Percentiles rank a stretch among this genome's conserved stretches.
phyloP scores from a whole-genome alignment of 306 rosid genomes.

The Corylus americana region DNA sequence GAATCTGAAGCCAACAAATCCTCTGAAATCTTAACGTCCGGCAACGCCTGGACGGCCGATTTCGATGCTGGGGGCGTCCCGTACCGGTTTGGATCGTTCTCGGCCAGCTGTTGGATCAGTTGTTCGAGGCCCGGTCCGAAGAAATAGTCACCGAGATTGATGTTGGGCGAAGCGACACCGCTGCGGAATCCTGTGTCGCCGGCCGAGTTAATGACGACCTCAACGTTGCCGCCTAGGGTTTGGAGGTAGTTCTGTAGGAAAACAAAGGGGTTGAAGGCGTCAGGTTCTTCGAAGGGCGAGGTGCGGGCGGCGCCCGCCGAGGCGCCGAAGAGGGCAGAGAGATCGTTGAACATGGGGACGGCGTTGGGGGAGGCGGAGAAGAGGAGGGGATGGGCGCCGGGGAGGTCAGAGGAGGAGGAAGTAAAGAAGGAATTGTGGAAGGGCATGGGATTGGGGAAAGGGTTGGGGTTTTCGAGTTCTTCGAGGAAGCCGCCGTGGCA shows the following conservation, averaged over 20 bases:
- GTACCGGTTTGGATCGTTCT: conserved; percentile 84
- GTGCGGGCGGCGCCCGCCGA: conserved; percentile 34
- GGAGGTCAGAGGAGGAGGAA: conserved; percentile 41
- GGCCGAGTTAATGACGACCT: conserved; percentile 57
- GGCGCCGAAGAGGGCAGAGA: conserved; percentile 54
- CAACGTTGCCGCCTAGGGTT: conserved; percentile 70
- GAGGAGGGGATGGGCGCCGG: conserved; percentile 45
- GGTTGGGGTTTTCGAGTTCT: conserved; percentile 56
- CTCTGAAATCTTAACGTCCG: conserved; percentile 48
- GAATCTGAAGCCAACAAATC: conserved; percentile 70
- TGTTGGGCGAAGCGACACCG: conserved; percentile 40
- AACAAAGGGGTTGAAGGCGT: conserved; percentile 60
- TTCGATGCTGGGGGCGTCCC: conserved; percentile 90
- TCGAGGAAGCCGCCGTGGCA: conserved; percentile 72
- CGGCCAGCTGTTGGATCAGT: conserved; percentile 90
- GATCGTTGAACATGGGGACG: conserved; percentile 43
- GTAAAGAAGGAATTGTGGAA: conserved; percentile 43
- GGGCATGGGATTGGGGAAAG: conserved; percentile 39
- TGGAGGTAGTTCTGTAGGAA: conserved; percentile 78
- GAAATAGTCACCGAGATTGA: conserved; percentile 82
- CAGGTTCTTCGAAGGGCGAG: conserved; percentile 52
- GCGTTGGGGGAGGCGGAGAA: conserved; percentile 30
- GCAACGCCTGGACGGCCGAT: conserved; percentile 61
- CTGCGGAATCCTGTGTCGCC: conserved; percentile 55
- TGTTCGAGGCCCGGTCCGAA: conserved; percentile 94